Evolutionary conservation across 306 rosid species (phyloP), one percentile per base, ranked within the genome.

Genomic region (Alnus glutinosa): DNA sequence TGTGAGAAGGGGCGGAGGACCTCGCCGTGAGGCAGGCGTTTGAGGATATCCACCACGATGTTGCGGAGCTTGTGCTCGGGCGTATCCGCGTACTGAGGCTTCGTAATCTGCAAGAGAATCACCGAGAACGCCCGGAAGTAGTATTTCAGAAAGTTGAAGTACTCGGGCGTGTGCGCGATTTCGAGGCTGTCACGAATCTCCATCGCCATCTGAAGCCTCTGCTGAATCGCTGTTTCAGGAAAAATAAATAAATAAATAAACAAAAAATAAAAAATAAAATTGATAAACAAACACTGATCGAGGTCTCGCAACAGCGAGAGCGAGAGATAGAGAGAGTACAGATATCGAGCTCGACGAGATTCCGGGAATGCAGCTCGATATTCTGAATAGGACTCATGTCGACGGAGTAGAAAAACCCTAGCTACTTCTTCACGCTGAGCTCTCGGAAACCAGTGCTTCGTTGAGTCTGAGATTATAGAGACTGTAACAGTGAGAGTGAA

Each of bases 181-280:
- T 96, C 99, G 28, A 96, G 96, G 77, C 99, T 93, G 83, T 93
- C 99, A 83, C 99, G 86, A 70, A 96, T 97, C 79, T 96, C 99
- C 98, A 90, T 90, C 50, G 91, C 98, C 98, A 96, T 91, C 86
- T 88, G 97, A 87, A 93, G 86, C 88, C 99, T 90, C 30, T 74
- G 63, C 81, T 86, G 97, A 75, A 91, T 88, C 0, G 86, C 98
- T 95, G 92, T 77, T 84, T 55, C 76, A 23, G 28, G 28, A 23
- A 23, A 52, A 23, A 34, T 34, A 34, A 2, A 34, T 1, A 34
- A 51, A 57, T 36, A 1, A 77, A 51, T 18, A 51, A 11, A 68
- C 11, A 66, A 36, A 74, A 32, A 34, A 51, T 42, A 7, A 5
- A 4, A 54, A 55, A 37, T 7, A 58, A 13, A 79, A 75, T 70